Conservation (phyloP, 2,329 filamentous ascomycete genomes). For the Ceratocystis destructans region DNA sequence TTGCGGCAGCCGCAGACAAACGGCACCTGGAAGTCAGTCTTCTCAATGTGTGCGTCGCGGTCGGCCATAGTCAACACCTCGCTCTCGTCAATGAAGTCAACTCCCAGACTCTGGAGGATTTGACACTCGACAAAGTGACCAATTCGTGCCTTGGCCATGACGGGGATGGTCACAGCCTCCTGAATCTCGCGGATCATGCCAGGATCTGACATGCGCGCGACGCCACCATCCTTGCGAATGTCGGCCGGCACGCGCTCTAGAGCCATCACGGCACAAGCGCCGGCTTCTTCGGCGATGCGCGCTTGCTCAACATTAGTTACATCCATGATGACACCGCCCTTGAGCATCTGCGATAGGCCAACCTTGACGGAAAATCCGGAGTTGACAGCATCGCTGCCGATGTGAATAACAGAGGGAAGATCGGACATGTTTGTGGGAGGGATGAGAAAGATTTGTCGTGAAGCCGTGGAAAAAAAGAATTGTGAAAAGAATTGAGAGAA, state of each 20-base stretch:
- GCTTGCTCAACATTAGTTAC: conserved; percentile 88
- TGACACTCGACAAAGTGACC: conserved; percentile 97
- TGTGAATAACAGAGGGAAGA: conserved; percentile 13
- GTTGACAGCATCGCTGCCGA: conserved; percentile 20
- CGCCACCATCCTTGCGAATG: conserved; percentile 82
- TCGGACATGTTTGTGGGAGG: conserved; percentile 7
- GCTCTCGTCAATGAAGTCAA: conserved; percentile 97
- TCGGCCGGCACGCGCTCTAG: conserved; percentile 95
- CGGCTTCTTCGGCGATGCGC: conserved; percentile 92
- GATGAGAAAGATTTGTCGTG: neutral
- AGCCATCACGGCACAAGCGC: conserved; percentile 94
- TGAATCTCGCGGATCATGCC: conserved; percentile 92
- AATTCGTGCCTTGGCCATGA: conserved; percentile 98
- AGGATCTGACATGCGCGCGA: conserved; percentile 94
- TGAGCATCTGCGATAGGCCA: conserved; percentile 92
- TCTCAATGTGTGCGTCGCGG: conserved; percentile 80
- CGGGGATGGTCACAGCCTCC: conserved; percentile 85
- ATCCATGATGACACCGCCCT: conserved; percentile 99
- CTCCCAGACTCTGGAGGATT: conserved; percentile 87
- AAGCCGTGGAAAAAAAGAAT: neutral
- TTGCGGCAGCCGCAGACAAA: conserved; percentile 96
- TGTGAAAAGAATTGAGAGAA: neutral
- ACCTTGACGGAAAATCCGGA: conserved; percentile 78
- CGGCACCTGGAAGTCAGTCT: conserved; percentile 65
- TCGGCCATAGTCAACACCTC: conserved; percentile 96